phyloP scores from a whole-genome alignment of 1,284 basidiomycete species.

The Ceratobasidium sp. region DNA sequence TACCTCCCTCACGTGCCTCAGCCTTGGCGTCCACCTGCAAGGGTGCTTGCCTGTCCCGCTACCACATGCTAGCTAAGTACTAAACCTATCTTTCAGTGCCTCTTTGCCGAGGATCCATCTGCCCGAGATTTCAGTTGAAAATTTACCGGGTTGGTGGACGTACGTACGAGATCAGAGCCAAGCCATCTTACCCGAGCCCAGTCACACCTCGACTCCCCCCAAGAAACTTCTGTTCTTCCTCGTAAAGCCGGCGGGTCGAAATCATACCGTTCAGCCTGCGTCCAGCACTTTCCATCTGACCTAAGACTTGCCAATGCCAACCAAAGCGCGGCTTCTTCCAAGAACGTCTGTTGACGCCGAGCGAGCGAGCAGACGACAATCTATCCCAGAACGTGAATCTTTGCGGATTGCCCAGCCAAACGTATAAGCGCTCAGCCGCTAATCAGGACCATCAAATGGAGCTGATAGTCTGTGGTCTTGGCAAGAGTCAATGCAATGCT shows the following conservation, averaged over 20 bases:
- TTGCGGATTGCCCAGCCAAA: background rate
- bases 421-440: background rate
- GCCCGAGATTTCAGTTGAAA: slow-evolving; percentile 3
- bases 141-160: background rate
- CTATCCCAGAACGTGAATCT: background rate
- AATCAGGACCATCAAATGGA: background rate
- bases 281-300: background rate
- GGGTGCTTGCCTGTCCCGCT: background rate
- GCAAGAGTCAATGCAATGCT: background rate
- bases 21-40: background rate
- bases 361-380: no score
- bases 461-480: background rate
- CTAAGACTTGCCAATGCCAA: no score
- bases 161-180: slow-evolving; percentile 8
- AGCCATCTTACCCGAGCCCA: slow-evolving; percentile 7
- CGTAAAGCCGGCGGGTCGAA: background rate
- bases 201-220: slow-evolving; percentile 7
- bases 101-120: slow-evolving; percentile 14
- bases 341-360: background rate
- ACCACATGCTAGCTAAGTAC: slow-evolving; percentile 20
- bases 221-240: slow-evolving; percentile 2
- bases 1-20: background rate
- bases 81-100: background rate
- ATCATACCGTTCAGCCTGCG: background rate
- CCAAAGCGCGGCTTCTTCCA: no score